A percentile compares a stretch with the other conserved stretches of the same genome.
phyloP scores from a whole-genome alignment of 2,329 filamentous ascomycete genomes.

The Ophiostoma fasciatum region DNA sequence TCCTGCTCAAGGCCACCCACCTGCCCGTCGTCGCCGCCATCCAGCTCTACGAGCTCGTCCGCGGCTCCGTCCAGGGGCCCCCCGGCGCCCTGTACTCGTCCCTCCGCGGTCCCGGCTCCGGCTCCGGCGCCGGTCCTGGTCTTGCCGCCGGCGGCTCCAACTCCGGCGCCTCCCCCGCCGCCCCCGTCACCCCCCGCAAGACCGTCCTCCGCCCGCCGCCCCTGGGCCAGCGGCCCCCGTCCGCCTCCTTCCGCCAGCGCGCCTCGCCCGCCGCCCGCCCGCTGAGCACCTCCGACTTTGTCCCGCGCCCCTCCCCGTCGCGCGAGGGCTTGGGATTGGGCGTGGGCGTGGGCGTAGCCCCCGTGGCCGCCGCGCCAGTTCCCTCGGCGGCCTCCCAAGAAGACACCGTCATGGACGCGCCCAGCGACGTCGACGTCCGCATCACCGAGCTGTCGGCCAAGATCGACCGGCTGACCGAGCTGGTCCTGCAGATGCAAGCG shows the following conservation, averaged over 20 bases:
- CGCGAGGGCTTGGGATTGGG: conserved; percentile 1
- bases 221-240: neutral
- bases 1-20: conserved; percentile 48
- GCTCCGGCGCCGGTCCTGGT: neutral
- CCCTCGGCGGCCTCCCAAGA: conserved; percentile 2
- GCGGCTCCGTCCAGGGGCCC: conserved; percentile 20
- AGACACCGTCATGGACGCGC: conserved; percentile 12
- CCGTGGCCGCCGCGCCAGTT: neutral
- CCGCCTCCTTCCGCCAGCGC: conserved; percentile 4
- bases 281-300: conserved; percentile 7
- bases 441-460: conserved; percentile 40
- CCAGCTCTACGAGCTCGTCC: conserved; percentile 46
- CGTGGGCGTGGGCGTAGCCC: too few species aligned
- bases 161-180: neutral
- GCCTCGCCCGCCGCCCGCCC: conserved; percentile 2
- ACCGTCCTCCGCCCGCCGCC: conserved; percentile 2
- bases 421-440: conserved; percentile 21
- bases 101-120: conserved; percentile 28
- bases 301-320: neutral
- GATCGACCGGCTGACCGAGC: conserved; percentile 41
- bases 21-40: conserved; percentile 57
- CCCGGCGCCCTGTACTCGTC: conserved; percentile 28
- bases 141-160: neutral
- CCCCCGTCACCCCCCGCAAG: conserved; percentile 5
- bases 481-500: conserved; percentile 30